These are phyloP conservation scores for Dactylellina leptospora DNA, from an alignment of 2,329 filamentous ascomycete genomes.

Conservation along the genomic window DNA sequence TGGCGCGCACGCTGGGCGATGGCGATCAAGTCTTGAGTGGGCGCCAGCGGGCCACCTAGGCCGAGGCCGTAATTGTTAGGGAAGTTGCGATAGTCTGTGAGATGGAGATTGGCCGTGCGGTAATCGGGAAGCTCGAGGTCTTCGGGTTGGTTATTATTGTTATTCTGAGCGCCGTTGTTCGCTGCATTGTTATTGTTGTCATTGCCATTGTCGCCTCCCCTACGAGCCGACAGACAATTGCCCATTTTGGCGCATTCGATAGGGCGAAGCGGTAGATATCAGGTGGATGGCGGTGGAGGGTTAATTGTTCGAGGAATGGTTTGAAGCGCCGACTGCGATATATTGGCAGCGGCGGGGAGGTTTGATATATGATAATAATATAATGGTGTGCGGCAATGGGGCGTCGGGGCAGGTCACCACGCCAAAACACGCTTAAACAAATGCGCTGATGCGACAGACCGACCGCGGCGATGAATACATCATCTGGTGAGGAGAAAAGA, in stretches of 20 bases:
- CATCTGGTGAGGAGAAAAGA: neutral
- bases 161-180: neutral
- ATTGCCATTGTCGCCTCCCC: neutral
- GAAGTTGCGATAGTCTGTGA: neutral
- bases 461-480: no score
- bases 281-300: no score
- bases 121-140: neutral
- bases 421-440: no score
- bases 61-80: neutral
- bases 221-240: conserved; percentile 41
- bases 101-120: neutral
- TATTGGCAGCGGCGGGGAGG: no score
- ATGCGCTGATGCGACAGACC: no score
- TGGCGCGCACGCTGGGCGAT: neutral
- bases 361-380: no score
- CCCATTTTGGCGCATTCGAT: conserved; percentile 44
- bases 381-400: no score
- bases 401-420: no score
- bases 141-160: neutral
- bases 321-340: no score
- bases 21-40: neutral
- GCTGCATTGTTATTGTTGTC: conserved; percentile 6
- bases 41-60: neutral
- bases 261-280: no score
- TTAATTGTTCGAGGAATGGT: no score